These are phyloP conservation scores for Fonsecaea pedrosoi DNA, from an alignment of 2,329 filamentous ascomycete genomes.

Conservation along the genomic window DNA sequence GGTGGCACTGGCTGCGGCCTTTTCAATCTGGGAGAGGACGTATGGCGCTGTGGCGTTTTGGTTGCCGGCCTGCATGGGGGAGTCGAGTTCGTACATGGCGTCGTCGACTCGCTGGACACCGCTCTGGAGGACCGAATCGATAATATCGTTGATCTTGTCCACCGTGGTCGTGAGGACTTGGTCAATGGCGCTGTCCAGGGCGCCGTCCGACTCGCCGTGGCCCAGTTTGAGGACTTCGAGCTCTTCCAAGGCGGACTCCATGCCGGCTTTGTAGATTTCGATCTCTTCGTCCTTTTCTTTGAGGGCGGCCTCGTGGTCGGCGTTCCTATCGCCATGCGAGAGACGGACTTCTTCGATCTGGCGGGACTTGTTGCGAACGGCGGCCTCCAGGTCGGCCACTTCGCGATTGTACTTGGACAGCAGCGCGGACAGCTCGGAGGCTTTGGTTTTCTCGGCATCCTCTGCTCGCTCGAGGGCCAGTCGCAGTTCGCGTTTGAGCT, in stretches of 20 bases:
- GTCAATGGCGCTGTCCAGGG: slow-evolving; percentile 88
- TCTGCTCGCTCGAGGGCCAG: slow-evolving; percentile 91
- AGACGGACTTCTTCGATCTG: slow-evolving; percentile 82
- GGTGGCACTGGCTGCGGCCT: slow-evolving; percentile 90
- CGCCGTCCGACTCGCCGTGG: slow-evolving; percentile 76
- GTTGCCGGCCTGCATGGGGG: slow-evolving; percentile 97
- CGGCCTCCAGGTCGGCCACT: slow-evolving; percentile 95
- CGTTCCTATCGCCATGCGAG: slow-evolving; percentile 78
- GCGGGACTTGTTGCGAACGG: slow-evolving; percentile 82
- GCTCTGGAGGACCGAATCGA: slow-evolving; percentile 92
- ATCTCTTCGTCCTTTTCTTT: slow-evolving; percentile 97
- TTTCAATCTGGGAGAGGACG: slow-evolving; percentile 95
- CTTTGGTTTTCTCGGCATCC: slow-evolving; percentile 89
- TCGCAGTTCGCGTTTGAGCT: slow-evolving; percentile 89
- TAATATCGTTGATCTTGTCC: slow-evolving; percentile 94
- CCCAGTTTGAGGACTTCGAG: slow-evolving; percentile 80
- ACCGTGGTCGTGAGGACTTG: slow-evolving; percentile 84
- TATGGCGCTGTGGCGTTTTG: slow-evolving; percentile 95
- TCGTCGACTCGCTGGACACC: slow-evolving; percentile 95
- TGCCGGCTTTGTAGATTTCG: slow-evolving; percentile 95
- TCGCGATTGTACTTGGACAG: slow-evolving; percentile 95
- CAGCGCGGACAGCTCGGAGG: slow-evolving; percentile 92
- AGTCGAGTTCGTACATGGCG: slow-evolving; percentile 95
- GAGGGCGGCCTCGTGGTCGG: slow-evolving; percentile 82
- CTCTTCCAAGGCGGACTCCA: slow-evolving; percentile 94